phyloP scores from a whole-genome alignment of 768 basidiomycete genomes.

The Xerocomellus amylosporus region DNA sequence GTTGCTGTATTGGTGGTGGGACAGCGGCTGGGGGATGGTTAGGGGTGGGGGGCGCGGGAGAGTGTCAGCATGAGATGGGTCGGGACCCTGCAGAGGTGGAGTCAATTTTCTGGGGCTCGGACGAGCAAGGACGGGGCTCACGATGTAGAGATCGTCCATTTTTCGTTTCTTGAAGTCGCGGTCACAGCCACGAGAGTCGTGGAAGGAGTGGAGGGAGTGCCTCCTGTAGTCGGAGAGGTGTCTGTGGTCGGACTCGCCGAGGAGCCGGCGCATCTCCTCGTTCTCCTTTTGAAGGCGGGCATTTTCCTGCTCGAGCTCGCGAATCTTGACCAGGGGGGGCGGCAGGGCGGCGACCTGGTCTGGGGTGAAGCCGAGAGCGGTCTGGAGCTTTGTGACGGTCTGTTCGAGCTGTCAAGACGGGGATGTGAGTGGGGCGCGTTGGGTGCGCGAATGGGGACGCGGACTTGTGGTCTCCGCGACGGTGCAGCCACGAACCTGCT shows the following conservation, averaged over 20 bases:
- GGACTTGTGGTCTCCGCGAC: constrained; percentile 5
- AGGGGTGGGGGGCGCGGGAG: constrained; percentile 51
- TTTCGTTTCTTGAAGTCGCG: constrained; percentile 64
- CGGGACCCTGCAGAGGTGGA: constrained; percentile 39
- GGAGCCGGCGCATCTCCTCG: constrained; percentile 67
- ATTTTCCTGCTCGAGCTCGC: constrained; percentile 83
- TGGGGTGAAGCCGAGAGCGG: constrained; percentile 64
- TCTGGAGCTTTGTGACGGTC: constrained; percentile 82
- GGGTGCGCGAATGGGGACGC: constrained; percentile 2
- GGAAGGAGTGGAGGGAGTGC: constrained; percentile 44
- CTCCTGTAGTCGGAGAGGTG: constrained; percentile 48
- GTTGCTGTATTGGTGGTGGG: constrained; percentile 51
- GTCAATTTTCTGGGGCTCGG: neutral
- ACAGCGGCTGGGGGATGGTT: constrained; percentile 55
- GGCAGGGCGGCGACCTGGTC: constrained; percentile 75
- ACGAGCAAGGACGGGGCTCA: constrained; percentile 17
- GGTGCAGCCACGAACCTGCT: constrained; percentile 52
- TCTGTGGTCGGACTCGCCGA: constrained; percentile 45
- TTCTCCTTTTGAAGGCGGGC: constrained; percentile 66
- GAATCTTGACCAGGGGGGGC: constrained; percentile 69
- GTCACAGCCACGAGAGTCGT: constrained; percentile 49
- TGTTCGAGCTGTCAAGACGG: constrained; percentile 61
- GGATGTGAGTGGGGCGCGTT: constrained; percentile 9
- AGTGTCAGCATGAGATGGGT: constrained; percentile 39
- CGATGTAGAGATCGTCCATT: constrained; percentile 59